These are phyloP conservation scores for Acanthamoeba polyphaga DNA, from an alignment of 208 protist species.

Conservation along the genomic window DNA sequence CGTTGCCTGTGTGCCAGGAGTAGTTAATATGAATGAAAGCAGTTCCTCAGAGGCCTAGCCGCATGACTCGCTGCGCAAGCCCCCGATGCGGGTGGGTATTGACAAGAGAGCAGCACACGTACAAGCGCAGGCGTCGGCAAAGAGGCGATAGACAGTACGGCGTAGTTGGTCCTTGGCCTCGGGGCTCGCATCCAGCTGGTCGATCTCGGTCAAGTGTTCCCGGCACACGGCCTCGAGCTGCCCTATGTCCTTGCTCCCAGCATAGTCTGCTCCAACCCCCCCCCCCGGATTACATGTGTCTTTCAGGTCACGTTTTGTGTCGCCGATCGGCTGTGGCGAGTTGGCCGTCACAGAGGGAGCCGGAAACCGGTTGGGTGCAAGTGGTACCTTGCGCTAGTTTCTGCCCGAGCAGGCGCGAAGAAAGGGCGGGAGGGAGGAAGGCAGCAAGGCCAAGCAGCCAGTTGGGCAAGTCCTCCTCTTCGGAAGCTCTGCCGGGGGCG, in stretches of 20 bases:
- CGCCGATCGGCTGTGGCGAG: not conserved
- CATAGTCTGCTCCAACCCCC: not conserved
- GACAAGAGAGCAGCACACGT: not conserved
- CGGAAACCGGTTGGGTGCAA: not conserved
- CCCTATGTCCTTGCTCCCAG: not conserved
- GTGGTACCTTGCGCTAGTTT: not conserved
- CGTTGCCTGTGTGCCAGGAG: not conserved
- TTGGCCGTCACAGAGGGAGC: not conserved
- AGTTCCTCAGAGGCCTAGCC: not conserved
- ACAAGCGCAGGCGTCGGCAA: not conserved
- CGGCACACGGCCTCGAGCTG: not conserved
- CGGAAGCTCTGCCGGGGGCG: not conserved
- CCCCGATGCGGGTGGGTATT: not conserved
- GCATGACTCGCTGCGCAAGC: not conserved
- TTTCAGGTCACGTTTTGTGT: not conserved
- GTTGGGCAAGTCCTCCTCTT: not conserved
- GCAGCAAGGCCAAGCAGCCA: not conserved
- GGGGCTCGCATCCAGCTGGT: not conserved
- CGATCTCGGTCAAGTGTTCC: not conserved
- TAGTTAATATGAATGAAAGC: too few species aligned
- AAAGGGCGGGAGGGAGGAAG: constrained; percentile 11
- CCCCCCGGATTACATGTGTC: not conserved
- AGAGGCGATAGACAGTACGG: not conserved
- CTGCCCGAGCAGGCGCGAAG: not conserved
- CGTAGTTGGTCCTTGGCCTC: not conserved